These are phyloP conservation scores for Phaeosphaeriaceae sp. DNA, from an alignment of 2,329 filamentous ascomycete species.

Conservation along the genomic window DNA sequence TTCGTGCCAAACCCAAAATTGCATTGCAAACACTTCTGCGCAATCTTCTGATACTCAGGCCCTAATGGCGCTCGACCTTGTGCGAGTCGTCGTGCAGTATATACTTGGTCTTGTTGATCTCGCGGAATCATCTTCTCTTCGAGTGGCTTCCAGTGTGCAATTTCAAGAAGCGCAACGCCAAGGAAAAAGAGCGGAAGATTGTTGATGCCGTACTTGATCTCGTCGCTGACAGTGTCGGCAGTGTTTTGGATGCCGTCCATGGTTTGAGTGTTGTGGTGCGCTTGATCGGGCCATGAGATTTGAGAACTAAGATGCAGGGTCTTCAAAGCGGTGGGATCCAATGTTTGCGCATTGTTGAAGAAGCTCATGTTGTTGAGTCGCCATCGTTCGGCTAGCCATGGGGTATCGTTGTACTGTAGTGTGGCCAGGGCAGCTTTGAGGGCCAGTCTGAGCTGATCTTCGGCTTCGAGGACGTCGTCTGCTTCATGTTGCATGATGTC, in stretches of 20 bases:
- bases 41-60: constrained; percentile 24
- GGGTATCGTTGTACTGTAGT: constrained; percentile 29
- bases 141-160: constrained; percentile 31
- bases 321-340: constrained; percentile 17
- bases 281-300: constrained; percentile 7
- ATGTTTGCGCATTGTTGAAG: constrained; percentile 8
- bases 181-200: constrained; percentile 33
- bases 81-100: constrained; percentile 30
- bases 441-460: constrained; percentile 26
- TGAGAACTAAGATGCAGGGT: constrained; percentile 28
- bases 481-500: constrained; percentile 20
- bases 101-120: constrained; percentile 23
- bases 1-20: constrained; percentile 29
- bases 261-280: neutral
- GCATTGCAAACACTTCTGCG: constrained; percentile 24
- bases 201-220: constrained; percentile 29
- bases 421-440: constrained; percentile 22
- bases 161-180: constrained; percentile 33
- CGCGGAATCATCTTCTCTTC: constrained; percentile 19
- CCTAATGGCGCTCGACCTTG: constrained; percentile 17
- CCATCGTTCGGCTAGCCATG: constrained; percentile 29
- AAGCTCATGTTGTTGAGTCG: constrained; percentile 24
- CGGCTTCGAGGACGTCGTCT: constrained; percentile 10
- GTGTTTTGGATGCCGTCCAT: constrained; percentile 27
- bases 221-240: constrained; percentile 12